Base-by-base conservation (phyloP, 2,329 filamentous ascomycete genomes). In the Trichoderma sp. region DNA sequence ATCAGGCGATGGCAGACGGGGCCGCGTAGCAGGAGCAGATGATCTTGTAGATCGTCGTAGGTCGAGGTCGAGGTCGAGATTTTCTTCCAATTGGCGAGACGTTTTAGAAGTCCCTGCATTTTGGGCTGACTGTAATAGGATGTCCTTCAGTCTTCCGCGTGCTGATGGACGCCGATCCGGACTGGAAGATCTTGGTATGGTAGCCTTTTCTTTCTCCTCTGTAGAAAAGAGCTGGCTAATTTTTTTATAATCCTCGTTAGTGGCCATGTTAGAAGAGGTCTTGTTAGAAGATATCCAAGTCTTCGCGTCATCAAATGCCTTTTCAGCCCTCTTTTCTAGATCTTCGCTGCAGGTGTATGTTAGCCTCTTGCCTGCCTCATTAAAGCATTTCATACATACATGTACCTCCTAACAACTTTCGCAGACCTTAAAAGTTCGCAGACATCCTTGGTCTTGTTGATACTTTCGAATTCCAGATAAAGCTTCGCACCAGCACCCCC, bases 71-170 rank as follows among this genome's bases (percentile, higher is more conserved):
- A 64, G 67, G 11, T 71, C 69, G 60, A 66, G 59, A 47, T 56
- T 60, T 21, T 60, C 56, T 3, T n/a, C 6, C 3, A 40, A 2
- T 27, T 35, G 35, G 16, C 29, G 49, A 13, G n/a, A 5, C 16
- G 52, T 55, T 47, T 13, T 8, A 40, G 63, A n/a, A 16, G 14
- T 14, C 14, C 37, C 31, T 19, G 33, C 14, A 27, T 16, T 33
- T 37, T 24, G 40, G 10, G 58, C 16, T 14, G 58, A 29, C 24
- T 59, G 71, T 37, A 71, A 59, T 74, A 78, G 74, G 31, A 47
- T 74, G 49, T 78, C 76, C 47, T 74, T 77, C 40, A 78, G 70
- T 33, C 75, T 77, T n/a, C 49, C 49, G 14, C 40, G 57, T 13
- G 29, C 16, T 31, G 64, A 37, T 21, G 64, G 16, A 14, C 21